phyloP scores from a whole-genome alignment of 169 alveolate species.

The Plasmodium adleri region DNA sequence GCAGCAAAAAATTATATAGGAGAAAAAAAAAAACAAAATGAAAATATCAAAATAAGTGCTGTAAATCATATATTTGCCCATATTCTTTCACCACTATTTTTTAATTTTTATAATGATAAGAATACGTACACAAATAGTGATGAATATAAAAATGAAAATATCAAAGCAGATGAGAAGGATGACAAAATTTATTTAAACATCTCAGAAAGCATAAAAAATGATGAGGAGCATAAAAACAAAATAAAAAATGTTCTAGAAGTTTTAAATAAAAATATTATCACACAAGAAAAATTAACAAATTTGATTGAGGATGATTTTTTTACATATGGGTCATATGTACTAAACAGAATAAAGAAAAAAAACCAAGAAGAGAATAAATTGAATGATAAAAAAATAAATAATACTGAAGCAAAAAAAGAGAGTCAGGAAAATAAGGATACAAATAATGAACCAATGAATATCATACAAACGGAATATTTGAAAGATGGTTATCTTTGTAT shows the following conservation, averaged over 20 bases:
- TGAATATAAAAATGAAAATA: slow-evolving; percentile 25
- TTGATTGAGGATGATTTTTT: slow-evolving; percentile 36
- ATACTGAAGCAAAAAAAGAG: background rate
- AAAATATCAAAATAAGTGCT: slow-evolving; percentile 36
- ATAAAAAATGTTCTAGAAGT: slow-evolving; percentile 34
- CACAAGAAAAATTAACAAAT: slow-evolving; percentile 12
- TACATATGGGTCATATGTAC: slow-evolving; percentile 42
- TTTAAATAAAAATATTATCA: slow-evolving; percentile 47
- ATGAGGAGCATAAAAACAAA: slow-evolving; percentile 24
- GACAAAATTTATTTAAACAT: slow-evolving; percentile 12
- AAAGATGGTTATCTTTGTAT: slow-evolving; percentile 51
- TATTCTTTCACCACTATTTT: slow-evolving; percentile 65
- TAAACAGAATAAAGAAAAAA: slow-evolving; percentile 7
- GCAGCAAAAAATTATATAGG: slow-evolving; percentile 70
- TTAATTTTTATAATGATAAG: slow-evolving; percentile 31
- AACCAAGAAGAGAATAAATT: background rate
- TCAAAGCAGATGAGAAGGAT: background rate
- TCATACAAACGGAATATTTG: background rate
- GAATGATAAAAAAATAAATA: background rate
- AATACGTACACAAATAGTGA: slow-evolving; percentile 55
- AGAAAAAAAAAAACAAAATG: slow-evolving; percentile 26
- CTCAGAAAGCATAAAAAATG: slow-evolving; percentile 36
- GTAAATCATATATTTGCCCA: slow-evolving; percentile 72
- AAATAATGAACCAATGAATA: background rate
- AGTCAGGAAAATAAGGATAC: slow-evolving; percentile 2